These are phyloP conservation scores for Blepharisma stoltei DNA, from an alignment of 73 alveolate genomes.

Conservation along the genomic window DNA sequence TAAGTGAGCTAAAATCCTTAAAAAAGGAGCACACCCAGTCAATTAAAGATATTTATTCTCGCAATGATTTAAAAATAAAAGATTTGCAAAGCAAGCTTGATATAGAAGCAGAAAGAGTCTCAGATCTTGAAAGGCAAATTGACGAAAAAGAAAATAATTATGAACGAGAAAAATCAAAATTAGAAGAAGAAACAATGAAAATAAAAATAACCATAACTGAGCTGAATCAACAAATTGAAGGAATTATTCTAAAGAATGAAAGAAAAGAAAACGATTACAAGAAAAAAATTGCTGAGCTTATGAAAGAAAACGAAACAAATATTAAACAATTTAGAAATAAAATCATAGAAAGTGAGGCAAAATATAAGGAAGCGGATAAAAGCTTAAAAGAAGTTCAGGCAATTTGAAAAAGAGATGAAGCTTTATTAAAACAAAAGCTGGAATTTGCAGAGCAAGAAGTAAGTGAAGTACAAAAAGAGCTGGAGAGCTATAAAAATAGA, in stretches of 20 bases:
- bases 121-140: background rate
- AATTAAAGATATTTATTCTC: background rate
- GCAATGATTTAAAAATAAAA: background rate
- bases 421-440: no score
- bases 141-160: background rate
- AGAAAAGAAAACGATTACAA: background rate
- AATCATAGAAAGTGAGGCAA: no score
- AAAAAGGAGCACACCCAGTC: background rate
- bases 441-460: no score
- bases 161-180: background rate
- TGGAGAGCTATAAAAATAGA: no score
- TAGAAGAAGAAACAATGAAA: background rate
- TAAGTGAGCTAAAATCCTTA: background rate
- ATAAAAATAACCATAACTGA: background rate
- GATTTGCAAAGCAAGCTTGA: background rate
- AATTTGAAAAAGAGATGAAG: no score
- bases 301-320: constrained; percentile 1
- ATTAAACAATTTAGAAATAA: no score
- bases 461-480: no score
- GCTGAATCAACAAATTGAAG: background rate
- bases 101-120: background rate
- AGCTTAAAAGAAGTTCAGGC: no score
- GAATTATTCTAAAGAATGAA: background rate
- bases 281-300: background rate
- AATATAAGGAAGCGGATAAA: no score